Evolutionary conservation across 352 stramenopile genomes (phyloP), one percentile per base, ranked within the genome.

Genomic region (Stephanocyclus meneghinianus): DNA sequence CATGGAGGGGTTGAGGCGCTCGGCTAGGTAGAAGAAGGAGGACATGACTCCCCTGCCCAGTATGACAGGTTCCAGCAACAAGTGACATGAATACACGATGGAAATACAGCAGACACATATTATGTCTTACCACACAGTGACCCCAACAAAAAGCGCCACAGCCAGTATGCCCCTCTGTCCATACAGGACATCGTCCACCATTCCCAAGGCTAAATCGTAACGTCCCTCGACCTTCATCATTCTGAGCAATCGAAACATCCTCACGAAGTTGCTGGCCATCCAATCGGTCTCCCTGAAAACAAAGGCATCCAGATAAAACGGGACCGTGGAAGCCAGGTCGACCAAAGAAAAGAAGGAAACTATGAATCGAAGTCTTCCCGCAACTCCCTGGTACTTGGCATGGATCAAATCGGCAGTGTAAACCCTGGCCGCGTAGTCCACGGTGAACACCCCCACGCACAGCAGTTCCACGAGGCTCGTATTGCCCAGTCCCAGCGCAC

Each of bases 231-330:
- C 83, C 48, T 85, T 89, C 87, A 94, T 93, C 90, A 95, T 94
- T 29, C 91, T 74, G 6, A 95, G 80, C 9, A 95, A 71, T 44
- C 91, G 90, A 80, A 93, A 93, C 91, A 95, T 93, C 74, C 91
- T 81, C 10, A 95, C 74, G 78, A 93, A 94, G 45, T 89, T 86
- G 9, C 86, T 90, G 8, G 83, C 78, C 10, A 75, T 65, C 10
- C 85, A 57, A 66, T 91, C 86, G 1, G 74, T 81, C 55, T 94
- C 66, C 8, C 60, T 51, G 5, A 93, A 75, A 0, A 93, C 2
- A 73, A 94, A 90, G 1, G 89, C 66, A 74, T 95, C 91, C 1
- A 95, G 48, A 75, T 94, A 95, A 65, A 95, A 95, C 1, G 91
- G 91, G 8, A 95, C 26, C 3, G 87, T 95, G 0, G 80, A 91